Conservation (phyloP, 345 rosid genomes). For the Balakata baccata region DNA sequence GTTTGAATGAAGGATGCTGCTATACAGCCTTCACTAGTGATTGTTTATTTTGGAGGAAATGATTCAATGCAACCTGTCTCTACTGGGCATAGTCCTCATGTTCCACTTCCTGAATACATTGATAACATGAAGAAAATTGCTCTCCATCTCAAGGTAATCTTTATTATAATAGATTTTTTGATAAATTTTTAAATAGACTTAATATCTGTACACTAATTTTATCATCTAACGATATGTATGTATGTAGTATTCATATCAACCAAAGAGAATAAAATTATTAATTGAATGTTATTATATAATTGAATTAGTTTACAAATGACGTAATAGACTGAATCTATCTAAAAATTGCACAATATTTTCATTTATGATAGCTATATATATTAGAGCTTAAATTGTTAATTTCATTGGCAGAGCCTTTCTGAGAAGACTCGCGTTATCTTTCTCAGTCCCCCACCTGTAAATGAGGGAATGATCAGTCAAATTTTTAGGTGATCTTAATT, state of each 20-base stretch:
- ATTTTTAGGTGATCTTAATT: neutral
- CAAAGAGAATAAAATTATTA: no score
- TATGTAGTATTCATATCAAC: no score
- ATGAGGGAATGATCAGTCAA: slow-evolving; percentile 6
- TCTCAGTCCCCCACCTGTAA: slow-evolving; percentile 18
- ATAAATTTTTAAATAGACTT: no score
- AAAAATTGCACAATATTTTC: no score
- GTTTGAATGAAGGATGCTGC: slow-evolving; percentile 12
- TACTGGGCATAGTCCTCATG: slow-evolving; percentile 5
- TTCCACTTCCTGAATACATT: slow-evolving; percentile 20
- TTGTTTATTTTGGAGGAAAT: slow-evolving; percentile 27
- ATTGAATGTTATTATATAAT: neutral
- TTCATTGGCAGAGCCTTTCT: slow-evolving; percentile 16
- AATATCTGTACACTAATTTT: no score
- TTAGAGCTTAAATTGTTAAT: no score
- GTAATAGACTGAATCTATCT: no score
- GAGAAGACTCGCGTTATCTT: slow-evolving; percentile 18
- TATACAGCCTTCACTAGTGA: slow-evolving; percentile 22
- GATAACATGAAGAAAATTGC: slow-evolving; percentile 28
- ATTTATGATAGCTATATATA: no score
- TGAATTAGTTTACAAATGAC: no score
- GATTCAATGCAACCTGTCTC: slow-evolving; percentile 10
- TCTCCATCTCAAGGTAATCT: slow-evolving; percentile 20
- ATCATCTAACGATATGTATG: no score
- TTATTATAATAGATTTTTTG: neutral